Evolutionary conservation across 2,329 filamentous ascomycete genomes (phyloP).

Genomic region (Claviceps pazoutovae): DNA sequence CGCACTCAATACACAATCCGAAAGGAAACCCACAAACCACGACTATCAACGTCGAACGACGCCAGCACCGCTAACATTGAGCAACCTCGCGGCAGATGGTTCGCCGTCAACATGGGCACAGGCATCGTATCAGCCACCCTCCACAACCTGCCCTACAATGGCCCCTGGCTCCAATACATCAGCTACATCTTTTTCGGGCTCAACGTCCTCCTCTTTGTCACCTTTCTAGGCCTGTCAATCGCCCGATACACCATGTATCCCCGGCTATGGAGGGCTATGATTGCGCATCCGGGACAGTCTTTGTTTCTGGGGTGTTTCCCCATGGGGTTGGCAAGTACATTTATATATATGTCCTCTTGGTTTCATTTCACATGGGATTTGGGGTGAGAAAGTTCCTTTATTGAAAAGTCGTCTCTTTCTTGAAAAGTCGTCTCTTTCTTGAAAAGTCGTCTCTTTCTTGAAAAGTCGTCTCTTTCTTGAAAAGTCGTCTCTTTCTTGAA

Average conservation of each 20-base stretch:
- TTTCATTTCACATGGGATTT: no score
- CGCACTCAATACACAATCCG: no score
- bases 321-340: conserved; percentile 48
- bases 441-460: no score
- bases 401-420: no score
- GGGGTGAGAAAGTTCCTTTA: no score
- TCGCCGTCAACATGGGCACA: conserved; percentile 51
- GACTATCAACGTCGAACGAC: not conserved
- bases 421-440: no score
- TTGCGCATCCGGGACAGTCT: conserved; percentile 50
- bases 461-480: no score
- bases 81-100: conserved; percentile 30
- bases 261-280: conserved; percentile 51
- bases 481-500: no score
- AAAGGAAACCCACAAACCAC: no score
- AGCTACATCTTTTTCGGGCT: conserved; percentile 46
- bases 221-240: conserved; percentile 39
- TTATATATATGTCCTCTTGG: not conserved
- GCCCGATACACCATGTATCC: conserved; percentile 53
- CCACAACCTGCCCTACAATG: conserved; percentile 46
- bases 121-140: conserved; percentile 53
- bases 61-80: not conserved
- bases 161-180: conserved; percentile 41
- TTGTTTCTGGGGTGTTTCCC: conserved; percentile 56
- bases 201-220: conserved; percentile 43